phyloP scores from a whole-genome alignment of 441 rosid genomes.

The Populus hybrid region DNA sequence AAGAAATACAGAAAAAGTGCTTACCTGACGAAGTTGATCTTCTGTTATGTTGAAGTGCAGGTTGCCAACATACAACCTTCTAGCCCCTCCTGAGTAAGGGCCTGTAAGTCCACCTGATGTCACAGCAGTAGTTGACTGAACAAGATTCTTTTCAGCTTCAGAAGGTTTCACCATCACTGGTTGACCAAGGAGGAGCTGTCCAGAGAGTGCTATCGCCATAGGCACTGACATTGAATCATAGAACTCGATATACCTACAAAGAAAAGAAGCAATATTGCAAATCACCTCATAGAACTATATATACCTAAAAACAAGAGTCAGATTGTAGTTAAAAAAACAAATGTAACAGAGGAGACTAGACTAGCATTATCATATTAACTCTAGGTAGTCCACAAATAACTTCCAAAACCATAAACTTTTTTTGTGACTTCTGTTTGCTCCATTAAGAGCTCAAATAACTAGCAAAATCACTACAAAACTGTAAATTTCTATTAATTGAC shows the following conservation, averaged over 20 bases:
- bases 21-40: slow-evolving; percentile 89
- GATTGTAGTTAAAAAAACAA: background rate
- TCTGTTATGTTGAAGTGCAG: slow-evolving; percentile 83
- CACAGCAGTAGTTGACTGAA: slow-evolving; percentile 79
- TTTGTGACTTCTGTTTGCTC: background rate
- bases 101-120: slow-evolving; percentile 60
- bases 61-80: slow-evolving; percentile 95
- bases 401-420: background rate
- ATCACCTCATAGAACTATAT: slow-evolving; percentile 91
- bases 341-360: background rate
- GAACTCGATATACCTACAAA: slow-evolving; percentile 80
- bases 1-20: background rate
- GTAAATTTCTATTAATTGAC: background rate
- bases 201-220: slow-evolving; percentile 99
- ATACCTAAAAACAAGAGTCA: slow-evolving; percentile 48
- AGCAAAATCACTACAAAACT: background rate
- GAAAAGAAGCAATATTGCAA: slow-evolving; percentile 9
- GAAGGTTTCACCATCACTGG: slow-evolving; percentile 99
- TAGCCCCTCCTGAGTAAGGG: slow-evolving; percentile 86
- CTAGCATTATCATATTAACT: background rate
- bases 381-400: background rate
- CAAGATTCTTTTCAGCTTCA: slow-evolving; percentile 98
- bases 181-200: slow-evolving; percentile 93
- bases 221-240: slow-evolving; percentile 99
- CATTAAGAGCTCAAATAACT: background rate